Evolutionary conservation across 768 basidiomycete genomes (phyloP).

Genomic region (Rhodotorula diobovata): DNA sequence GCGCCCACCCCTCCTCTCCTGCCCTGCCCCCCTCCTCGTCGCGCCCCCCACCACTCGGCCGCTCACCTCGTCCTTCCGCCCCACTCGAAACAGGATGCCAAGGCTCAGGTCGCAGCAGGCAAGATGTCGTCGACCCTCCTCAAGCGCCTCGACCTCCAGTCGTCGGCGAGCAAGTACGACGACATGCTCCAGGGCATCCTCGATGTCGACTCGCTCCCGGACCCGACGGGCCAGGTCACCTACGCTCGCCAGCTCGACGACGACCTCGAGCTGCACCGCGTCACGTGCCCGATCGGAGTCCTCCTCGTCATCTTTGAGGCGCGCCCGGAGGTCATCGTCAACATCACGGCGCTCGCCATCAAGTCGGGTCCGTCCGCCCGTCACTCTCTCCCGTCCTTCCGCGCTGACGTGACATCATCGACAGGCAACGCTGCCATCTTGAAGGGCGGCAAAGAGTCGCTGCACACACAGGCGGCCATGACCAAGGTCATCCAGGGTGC

Average conservation of each 20-base stretch:
- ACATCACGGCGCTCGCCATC: slow-evolving; percentile 90
- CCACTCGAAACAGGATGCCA: slow-evolving; percentile 50
- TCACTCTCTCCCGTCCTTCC: background rate
- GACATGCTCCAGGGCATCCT: slow-evolving; percentile 84
- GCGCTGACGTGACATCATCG: background rate
- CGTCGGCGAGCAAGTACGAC: slow-evolving; percentile 78
- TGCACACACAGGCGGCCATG: slow-evolving; percentile 68
- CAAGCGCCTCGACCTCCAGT: slow-evolving; percentile 69
- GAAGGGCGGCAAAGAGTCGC: slow-evolving; percentile 95
- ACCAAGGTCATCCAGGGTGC: slow-evolving; percentile 74
- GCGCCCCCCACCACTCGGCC: background rate
- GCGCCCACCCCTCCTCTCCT: slow-evolving; percentile 49
- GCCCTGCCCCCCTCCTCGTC: too few species aligned
- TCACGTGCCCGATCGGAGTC: slow-evolving; percentile 94
- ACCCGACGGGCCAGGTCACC: slow-evolving; percentile 77
- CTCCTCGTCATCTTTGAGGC: slow-evolving; percentile 96
- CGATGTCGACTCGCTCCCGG: slow-evolving; percentile 78
- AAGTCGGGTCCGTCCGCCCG: slow-evolving; percentile 69
- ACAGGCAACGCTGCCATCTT: slow-evolving; percentile 92
- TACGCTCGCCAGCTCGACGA: slow-evolving; percentile 90
- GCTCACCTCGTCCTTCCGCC: slow-evolving; percentile 40
- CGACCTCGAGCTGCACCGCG: slow-evolving; percentile 78
- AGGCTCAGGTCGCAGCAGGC: slow-evolving; percentile 71
- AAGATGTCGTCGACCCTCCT: slow-evolving; percentile 76
- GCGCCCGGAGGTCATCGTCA: slow-evolving; percentile 93